phyloP scores from a whole-genome alignment of 2,329 filamentous ascomycete species.

The Thermochaetoides dissita region DNA sequence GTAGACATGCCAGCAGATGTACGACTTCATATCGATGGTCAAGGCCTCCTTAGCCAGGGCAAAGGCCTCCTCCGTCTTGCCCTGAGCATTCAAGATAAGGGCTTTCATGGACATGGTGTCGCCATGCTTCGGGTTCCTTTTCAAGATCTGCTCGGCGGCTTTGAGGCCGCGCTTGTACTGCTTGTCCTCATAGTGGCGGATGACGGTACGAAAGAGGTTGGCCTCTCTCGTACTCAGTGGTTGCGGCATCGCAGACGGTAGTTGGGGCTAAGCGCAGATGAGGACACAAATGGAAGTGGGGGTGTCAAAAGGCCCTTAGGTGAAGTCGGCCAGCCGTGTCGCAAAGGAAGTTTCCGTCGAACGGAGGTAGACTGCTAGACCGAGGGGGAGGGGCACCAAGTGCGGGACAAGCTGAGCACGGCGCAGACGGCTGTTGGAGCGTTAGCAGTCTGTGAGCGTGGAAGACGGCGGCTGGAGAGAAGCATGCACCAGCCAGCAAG shows the following conservation, averaged over 20 bases:
- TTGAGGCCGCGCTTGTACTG: conserved; percentile 94
- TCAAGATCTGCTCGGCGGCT: conserved; percentile 88
- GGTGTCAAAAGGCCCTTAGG: too few species aligned
- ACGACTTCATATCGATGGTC: conserved; percentile 94
- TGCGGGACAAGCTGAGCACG: too few species aligned
- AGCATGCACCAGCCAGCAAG: too few species aligned
- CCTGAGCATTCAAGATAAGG: conserved; percentile 83
- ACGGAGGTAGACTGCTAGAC: too few species aligned
- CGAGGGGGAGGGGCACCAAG: too few species aligned
- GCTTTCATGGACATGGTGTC: conserved; percentile 99
- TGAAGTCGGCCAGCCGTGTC: too few species aligned
- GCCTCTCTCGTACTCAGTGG: conserved; percentile 74
- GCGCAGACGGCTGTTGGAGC: too few species aligned
- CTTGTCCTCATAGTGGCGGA: conserved; percentile 94
- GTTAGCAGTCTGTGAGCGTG: too few species aligned
- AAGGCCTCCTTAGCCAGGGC: conserved; percentile 81
- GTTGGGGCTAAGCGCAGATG: too few species aligned
- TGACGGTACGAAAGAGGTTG: conserved; percentile 84
- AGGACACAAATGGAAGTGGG: too few species aligned
- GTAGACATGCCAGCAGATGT: conserved; percentile 99
- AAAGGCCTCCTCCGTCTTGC: conserved; percentile 89
- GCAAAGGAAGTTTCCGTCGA: too few species aligned
- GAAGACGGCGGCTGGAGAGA: too few species aligned
- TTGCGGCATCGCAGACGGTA: conserved; percentile 44
- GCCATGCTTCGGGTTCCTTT: conserved; percentile 89